Evolutionary conservation across 1,284 basidiomycete genomes (phyloP).

Genomic region (Ceratobasidium sp.): DNA sequence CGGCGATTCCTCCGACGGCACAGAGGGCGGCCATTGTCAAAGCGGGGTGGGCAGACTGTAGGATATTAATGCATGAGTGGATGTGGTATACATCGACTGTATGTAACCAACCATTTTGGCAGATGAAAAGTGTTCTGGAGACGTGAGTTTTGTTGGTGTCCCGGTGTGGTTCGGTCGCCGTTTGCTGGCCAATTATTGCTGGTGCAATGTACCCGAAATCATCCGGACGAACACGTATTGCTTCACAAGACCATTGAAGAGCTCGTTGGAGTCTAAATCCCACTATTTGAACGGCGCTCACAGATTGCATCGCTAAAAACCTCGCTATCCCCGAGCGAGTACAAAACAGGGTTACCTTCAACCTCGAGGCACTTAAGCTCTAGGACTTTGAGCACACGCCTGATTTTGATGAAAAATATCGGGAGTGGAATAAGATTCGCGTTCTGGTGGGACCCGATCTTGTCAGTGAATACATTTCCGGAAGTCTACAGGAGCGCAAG

Average conservation of each 20-base stretch:
- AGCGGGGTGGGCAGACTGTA: conserved; percentile 82
- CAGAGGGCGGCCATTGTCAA: conserved; percentile 82
- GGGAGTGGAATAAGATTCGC: conserved; percentile 9
- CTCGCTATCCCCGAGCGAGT: not conserved
- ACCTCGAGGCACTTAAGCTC: not conserved
- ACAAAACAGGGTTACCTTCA: not conserved
- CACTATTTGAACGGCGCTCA: conserved; percentile 65
- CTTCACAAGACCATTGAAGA: conserved; percentile 57
- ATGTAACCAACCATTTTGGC: too few relatives aligned
- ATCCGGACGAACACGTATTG: conserved; percentile 53
- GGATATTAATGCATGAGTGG: not conserved
- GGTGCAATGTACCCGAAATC: too few relatives aligned
- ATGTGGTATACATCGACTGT: too few relatives aligned
- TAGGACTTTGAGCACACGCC: conserved; percentile 48
- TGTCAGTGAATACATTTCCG: conserved; percentile 11
- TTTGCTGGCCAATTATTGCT: too few relatives aligned
- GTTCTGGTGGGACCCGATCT: conserved; percentile 14
- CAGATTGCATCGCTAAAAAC: conserved; percentile 58
- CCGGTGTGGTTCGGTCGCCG: too few relatives aligned
- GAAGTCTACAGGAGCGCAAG: conserved; percentile 49
- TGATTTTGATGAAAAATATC: conserved; percentile 44
- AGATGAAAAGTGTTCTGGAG: too few relatives aligned
- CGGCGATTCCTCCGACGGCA: conserved; percentile 76
- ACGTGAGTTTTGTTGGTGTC: too few relatives aligned
- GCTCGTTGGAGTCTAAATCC: conserved; percentile 57